Base-by-base conservation (phyloP, 2,329 filamentous ascomycete species). In the Cercospora brassicicola region DNA sequence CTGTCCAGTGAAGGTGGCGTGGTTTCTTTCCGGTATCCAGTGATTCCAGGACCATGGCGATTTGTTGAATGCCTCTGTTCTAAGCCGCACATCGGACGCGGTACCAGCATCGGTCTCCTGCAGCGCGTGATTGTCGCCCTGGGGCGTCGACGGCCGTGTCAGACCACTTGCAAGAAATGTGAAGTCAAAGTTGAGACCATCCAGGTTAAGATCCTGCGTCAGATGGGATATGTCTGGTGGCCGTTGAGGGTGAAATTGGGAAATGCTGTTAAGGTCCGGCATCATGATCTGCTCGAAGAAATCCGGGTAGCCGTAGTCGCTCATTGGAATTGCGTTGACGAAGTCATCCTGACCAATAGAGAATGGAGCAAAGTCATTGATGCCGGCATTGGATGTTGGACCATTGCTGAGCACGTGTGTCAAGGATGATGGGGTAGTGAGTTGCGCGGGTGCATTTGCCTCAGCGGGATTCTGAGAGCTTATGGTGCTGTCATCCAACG, bases 201-300 rank as follows among this genome's bases (percentile, higher is more conserved):
- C 70, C 39, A 74, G 62, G 26, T 62, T 71, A 26, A 74, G 42
- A 36, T 76, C 74, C 51, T 73, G 73, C 4, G 73, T 74, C 51
- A 74, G 72, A 60, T 75, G 67, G 6, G 71, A 74, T 10, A 76
- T 68, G 56, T 75, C 68, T 8, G 70, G 70, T 0, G 73, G 74
- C 63, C 68, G 57, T 30, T 68, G 45, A 11, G 64, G n/a, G 13
- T 64, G 45, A 8, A 67, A 51, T 8, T 65, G 64, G 1, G 59
- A 60, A 2, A 57, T 28, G 13, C 51, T 61, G 31, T 48, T 64
- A 2, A 65, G 51, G 36, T 72, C 68, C 3, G 74, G 72, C 73
- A 76, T 75, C 72, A 76, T 73, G 62, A 75, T 73, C 13, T 73
- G 71, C 60, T 76, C 73, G 39, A 76, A 76, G 67, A 76, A 76